A percentile compares a stretch with the other conserved stretches of the same genome.
Evolutionary conservation across 2,329 filamentous ascomycete genomes (phyloP).

Genomic region (Pezicula radicicola): DNA sequence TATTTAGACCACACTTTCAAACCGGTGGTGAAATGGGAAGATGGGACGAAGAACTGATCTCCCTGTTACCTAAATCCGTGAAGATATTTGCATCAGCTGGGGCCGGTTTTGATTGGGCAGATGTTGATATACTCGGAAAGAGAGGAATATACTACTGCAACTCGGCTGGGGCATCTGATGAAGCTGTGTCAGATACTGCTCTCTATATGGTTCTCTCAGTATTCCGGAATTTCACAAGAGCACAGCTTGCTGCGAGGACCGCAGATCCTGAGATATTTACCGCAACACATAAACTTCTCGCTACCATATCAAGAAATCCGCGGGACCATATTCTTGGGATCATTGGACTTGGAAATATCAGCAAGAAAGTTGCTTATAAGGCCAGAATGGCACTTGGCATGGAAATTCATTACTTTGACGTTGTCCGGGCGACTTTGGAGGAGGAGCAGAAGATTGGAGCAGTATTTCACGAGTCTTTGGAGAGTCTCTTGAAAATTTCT

Average conservation of each 20-base stretch:
- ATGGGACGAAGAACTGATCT: constrained; percentile 54
- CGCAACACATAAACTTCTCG: constrained; percentile 55
- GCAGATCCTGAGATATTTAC: constrained; percentile 36
- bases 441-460: constrained; percentile 39
- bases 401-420: constrained; percentile 59
- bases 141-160: constrained; percentile 66
- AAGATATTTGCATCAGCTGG: constrained; percentile 55
- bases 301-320: constrained; percentile 59
- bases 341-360: constrained; percentile 64
- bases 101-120: constrained; percentile 58
- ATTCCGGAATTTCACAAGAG: constrained; percentile 44
- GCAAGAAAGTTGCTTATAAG: constrained; percentile 56
- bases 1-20: constrained; percentile 56
- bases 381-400: constrained; percentile 57
- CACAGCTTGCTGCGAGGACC: constrained; percentile 43
- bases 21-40: constrained; percentile 60
- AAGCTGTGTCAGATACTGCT: constrained; percentile 67
- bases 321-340: constrained; percentile 57
- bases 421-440: constrained; percentile 36
- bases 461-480: constrained; percentile 45
- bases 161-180: constrained; percentile 61
- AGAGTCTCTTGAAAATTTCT: constrained; percentile 41
- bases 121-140: constrained; percentile 53
- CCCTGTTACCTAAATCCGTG: constrained; percentile 44
- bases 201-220: constrained; percentile 63